Conservation (phyloP, 1,284 basidiomycete genomes). For the Mycena sp. region DNA sequence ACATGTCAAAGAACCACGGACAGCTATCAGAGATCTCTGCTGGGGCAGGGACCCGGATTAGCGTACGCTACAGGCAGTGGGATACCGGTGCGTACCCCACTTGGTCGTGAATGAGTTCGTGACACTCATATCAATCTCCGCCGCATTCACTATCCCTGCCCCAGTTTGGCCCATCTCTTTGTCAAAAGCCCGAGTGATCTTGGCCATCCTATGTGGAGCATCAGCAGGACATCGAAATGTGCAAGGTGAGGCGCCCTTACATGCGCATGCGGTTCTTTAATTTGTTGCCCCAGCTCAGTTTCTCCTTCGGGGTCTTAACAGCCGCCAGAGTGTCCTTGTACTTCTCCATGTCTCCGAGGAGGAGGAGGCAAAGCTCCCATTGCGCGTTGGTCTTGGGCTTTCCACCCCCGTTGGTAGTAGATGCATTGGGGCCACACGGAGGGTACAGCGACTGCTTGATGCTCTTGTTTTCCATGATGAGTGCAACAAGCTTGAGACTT, state of each 20-base stretch:
- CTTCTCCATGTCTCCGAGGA: not conserved
- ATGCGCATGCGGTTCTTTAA: constrained; percentile 4
- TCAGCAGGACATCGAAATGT: not conserved
- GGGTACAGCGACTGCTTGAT: too few species aligned
- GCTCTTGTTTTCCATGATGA: too few species aligned
- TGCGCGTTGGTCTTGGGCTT: too few species aligned
- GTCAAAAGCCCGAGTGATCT: not conserved
- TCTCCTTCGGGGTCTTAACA: not conserved
- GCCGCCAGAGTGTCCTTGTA: not conserved
- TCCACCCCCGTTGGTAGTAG: too few species aligned
- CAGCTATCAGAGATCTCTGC: not conserved
- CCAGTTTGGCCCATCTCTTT: constrained; percentile 12
- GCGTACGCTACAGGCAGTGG: not conserved
- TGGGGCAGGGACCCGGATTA: not conserved
- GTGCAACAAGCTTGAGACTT: too few species aligned
- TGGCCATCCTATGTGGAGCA: not conserved
- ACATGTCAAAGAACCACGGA: constrained; percentile 24
- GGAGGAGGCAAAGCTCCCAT: too few species aligned
- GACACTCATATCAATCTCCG: not conserved
- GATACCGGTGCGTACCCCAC: constrained; percentile 11
- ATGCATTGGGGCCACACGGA: too few species aligned
- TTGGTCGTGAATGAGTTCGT: not conserved
- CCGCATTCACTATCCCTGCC: not conserved
- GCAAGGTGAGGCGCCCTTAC: not conserved
- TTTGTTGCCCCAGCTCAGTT: not conserved